Base-by-base conservation (phyloP, 1,284 basidiomycete species). In the Flammula alnicola region DNA sequence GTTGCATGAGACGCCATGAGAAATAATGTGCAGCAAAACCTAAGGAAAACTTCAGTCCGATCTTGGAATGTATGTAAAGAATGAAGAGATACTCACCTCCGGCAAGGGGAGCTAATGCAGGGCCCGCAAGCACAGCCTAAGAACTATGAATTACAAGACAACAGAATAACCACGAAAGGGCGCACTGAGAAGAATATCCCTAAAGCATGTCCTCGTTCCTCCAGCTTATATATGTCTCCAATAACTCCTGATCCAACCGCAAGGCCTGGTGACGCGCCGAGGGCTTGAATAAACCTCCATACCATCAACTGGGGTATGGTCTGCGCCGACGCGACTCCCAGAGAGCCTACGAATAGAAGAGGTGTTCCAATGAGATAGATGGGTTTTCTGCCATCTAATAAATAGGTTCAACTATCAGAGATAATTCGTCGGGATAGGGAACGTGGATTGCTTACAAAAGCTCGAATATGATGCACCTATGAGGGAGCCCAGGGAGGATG, bases 1-100 rank as follows among this genome's bases (percentile, higher is more conserved):
- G 66, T 63, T 91, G 88, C 61, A 86, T 81, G 2, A 76, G 62
- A 3, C 87, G 76, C 90, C 90, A 92, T 0, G 86, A 83, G 33
- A 72, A 71, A 51, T 82, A 83, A 40, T 80, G 67, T 0, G 82
- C 71, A 0, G 73, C 66, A 10, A 72, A n/a, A n/a, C n/a, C n/a
- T n/a, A n/a, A n/a, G n/a, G n/a, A n/a, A n/a, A n/a, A n/a, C n/a
- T n/a, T n/a, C n/a, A n/a, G n/a, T n/a, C n/a, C n/a, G n/a, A n/a
- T n/a, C n/a, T n/a, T n/a, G n/a, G n/a, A n/a, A n/a, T n/a, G n/a
- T n/a, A n/a, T n/a, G n/a, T n/a, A n/a, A n/a, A n/a, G n/a, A n/a
- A n/a, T n/a, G n/a, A n/a, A n/a, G n/a, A n/a, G n/a, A n/a, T n/a
- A n/a, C n/a, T n/a, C 20, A 23, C 79, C 77, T 60, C 75, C 76